A percentile compares a stretch with the other conserved stretches of the same genome.
phyloP scores from a whole-genome alignment of 148 eudicot species.

The Cornus suecica region DNA sequence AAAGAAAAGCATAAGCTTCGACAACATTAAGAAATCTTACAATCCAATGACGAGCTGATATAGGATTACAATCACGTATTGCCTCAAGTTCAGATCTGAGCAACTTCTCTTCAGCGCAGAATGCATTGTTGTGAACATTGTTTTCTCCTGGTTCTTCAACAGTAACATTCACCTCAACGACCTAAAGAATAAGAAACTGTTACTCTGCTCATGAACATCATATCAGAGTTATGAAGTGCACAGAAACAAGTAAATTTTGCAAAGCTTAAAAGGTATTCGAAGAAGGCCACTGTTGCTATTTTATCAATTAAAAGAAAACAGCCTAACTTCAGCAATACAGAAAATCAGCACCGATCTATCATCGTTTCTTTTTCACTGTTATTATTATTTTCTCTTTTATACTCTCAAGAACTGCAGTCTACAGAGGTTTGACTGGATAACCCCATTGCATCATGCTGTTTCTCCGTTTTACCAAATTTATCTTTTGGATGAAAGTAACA shows the following conservation, averaged over 20 bases:
- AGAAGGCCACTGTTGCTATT: not conserved
- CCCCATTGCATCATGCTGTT: too few relatives aligned
- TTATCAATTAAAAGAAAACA: too few relatives aligned
- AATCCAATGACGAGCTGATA: constrained; percentile 75
- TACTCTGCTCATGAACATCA: not conserved
- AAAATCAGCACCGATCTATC: too few relatives aligned
- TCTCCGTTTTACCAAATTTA: too few relatives aligned
- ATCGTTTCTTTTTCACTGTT: too few relatives aligned
- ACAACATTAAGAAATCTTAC: constrained; percentile 30
- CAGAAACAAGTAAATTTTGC: not conserved
- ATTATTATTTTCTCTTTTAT: too few relatives aligned
- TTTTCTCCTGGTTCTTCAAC: constrained; percentile 63
- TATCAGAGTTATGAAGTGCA: not conserved
- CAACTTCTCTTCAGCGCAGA: constrained; percentile 56
- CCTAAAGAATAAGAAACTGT: constrained; percentile 21
- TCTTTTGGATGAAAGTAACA: too few relatives aligned
- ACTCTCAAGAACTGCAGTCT: too few relatives aligned
- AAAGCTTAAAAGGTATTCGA: not conserved
- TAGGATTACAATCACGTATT: constrained; percentile 64
- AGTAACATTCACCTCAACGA: constrained; percentile 57
- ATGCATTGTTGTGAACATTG: constrained; percentile 67
- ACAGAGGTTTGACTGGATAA: too few relatives aligned
- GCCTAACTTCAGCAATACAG: too few relatives aligned
- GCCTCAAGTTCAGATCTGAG: constrained; percentile 57
- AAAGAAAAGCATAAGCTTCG: not conserved